Conservation (phyloP, 352 stramenopile species). For the Pythium scleroteichum region DNA sequence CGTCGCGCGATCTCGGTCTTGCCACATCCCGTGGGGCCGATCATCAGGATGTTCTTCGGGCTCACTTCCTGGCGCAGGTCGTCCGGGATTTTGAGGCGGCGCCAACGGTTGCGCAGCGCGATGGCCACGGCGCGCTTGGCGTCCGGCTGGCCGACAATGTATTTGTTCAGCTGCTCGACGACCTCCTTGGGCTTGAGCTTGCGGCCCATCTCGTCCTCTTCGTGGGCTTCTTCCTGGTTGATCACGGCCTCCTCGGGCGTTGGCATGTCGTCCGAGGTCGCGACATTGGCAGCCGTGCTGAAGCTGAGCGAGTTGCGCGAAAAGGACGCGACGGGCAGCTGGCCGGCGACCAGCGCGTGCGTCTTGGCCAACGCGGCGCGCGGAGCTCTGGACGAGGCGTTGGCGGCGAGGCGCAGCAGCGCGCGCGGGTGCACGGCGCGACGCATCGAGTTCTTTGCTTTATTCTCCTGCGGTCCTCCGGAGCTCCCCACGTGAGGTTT, state of each 20-base stretch:
- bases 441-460: constrained; percentile 44
- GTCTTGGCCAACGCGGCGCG: neutral
- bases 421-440: constrained; percentile 41
- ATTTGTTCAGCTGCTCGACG: constrained; percentile 95
- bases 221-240: constrained; percentile 33
- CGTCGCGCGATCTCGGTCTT: constrained; percentile 98
- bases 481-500: constrained; percentile 18
- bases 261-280: constrained; percentile 29
- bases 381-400: neutral
- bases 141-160: constrained; percentile 97
- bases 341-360: neutral
- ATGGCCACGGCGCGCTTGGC: constrained; percentile 98
- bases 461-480: constrained; percentile 26
- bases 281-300: constrained; percentile 29
- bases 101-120: constrained; percentile 98
- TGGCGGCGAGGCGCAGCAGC: constrained; percentile 41
- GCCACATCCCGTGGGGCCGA: constrained; percentile 97
- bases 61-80: constrained; percentile 91
- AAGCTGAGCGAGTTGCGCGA: constrained; percentile 26
- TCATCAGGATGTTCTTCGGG: constrained; percentile 99
- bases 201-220: constrained; percentile 62
- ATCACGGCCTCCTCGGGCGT: constrained; percentile 21
- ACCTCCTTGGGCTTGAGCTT: constrained; percentile 93
- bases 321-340: constrained; percentile 17
- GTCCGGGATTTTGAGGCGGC: constrained; percentile 94